Base-by-base conservation (phyloP, 148 eudicot species). In the Nyssa sinensis region DNA sequence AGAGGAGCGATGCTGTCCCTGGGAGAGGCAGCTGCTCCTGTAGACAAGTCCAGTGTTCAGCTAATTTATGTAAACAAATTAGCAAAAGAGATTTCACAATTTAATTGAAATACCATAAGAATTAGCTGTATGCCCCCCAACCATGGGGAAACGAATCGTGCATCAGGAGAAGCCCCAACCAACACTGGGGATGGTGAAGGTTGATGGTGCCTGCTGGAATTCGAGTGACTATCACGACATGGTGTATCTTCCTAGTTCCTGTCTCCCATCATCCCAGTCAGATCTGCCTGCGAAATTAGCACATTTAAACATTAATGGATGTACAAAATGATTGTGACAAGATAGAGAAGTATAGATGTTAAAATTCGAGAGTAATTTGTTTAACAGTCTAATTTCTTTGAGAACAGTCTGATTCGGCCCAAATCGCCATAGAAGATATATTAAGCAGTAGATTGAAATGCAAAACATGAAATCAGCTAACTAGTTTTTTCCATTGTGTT, bases 191-290 rank as follows among this genome's bases (percentile, higher is more conserved):
- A 92, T 41, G 92, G 98, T 30, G 88, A 88, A 80, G 88, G 90
- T 51, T 81, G 90, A 82, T 92, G 74, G 5, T 77, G 88, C 76
- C 86, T 84, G 80, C 88, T 86, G 69, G 89, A 66, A 74, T 75
- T 75, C 73, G 84, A 72, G 60, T 78, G 75, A 71, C 85, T 81
- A 68, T 92, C 97, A 41, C 90, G 88, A 7, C 81, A 82, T 16
- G 98, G 98, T 59, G 96, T 80, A 67, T 92, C 98, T 75, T 95
- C 91, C 98, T 97, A 95, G n/a, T 72, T 92, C 98, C 92, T 90
- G 90, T 77, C 93, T 84, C 61, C 98, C 94, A 78, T 90, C 92
- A 86, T 95, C 98, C 98, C 98, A 92, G 30, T 95, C 97, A 78
- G 92, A 90, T 83, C 91, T 85, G 25, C 92, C 98, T 95, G 82